These are phyloP conservation scores for Blastosporella zonata DNA, from an alignment of 1,284 basidiomycete genomes.

Conservation along the genomic window DNA sequence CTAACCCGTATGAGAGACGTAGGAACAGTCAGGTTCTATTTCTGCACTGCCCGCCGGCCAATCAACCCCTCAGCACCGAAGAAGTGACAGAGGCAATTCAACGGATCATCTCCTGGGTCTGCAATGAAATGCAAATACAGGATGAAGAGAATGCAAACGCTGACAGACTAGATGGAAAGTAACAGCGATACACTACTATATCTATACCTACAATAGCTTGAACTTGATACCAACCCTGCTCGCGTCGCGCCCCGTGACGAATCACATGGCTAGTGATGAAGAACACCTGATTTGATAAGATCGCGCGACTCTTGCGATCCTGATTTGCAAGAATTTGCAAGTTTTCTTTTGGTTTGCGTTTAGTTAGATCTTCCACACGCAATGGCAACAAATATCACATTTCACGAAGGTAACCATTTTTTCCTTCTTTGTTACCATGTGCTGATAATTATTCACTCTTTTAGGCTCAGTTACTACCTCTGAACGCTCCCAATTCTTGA, in stretches of 20 bases:
- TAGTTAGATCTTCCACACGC: not conserved
- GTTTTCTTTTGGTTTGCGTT: not conserved
- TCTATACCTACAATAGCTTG: not conserved
- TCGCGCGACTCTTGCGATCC: slow-evolving; percentile 20
- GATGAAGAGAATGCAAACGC: slow-evolving; percentile 28
- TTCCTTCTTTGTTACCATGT: not conserved
- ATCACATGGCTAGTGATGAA: slow-evolving; percentile 3
- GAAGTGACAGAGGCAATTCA: slow-evolving; percentile 66
- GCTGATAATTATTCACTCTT: not conserved
- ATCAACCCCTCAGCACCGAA: slow-evolving; percentile 56
- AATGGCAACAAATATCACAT: slow-evolving; percentile 88
- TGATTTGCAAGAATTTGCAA: not conserved
- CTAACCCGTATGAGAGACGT: slow-evolving; percentile 52
- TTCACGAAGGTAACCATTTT: slow-evolving; percentile 50
- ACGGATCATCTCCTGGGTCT: slow-evolving; percentile 58
- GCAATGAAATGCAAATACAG: slow-evolving; percentile 36
- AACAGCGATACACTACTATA: not conserved
- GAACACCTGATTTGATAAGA: slow-evolving; percentile 14
- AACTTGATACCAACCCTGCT: not conserved
- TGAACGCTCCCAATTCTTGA: slow-evolving; percentile 69
- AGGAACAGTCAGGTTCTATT: slow-evolving; percentile 61
- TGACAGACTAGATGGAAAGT: slow-evolving; percentile 12
- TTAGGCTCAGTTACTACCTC: slow-evolving; percentile 68
- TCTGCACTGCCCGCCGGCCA: slow-evolving; percentile 67
- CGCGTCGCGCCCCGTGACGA: not conserved